A percentile compares a stretch with the other conserved stretches of the same genome.
phyloP scores from a whole-genome alignment of 2,329 filamentous ascomycete genomes.

The Microdochium paspali region DNA sequence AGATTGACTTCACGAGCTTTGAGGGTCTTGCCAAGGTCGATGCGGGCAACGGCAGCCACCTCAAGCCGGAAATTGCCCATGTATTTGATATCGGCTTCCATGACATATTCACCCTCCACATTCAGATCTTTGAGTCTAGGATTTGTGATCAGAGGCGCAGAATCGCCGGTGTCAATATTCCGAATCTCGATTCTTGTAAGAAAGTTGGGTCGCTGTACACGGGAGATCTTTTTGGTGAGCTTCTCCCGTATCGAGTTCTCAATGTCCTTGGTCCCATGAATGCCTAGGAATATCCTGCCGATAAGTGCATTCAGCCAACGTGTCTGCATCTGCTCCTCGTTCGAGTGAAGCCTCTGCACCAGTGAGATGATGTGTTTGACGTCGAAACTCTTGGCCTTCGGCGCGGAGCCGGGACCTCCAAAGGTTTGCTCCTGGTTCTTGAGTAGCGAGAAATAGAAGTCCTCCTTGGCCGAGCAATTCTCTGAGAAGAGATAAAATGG shows the following conservation, averaged over 20 bases:
- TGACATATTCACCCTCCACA: conserved; percentile 79
- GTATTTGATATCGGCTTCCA: conserved; percentile 84
- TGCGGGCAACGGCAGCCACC: conserved; percentile 83
- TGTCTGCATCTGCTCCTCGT: conserved; percentile 82
- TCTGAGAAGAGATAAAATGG: conserved; percentile 94
- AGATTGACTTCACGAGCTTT: conserved; percentile 86
- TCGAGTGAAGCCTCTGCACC: conserved; percentile 83
- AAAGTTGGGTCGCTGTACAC: conserved; percentile 86
- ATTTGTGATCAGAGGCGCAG: conserved; percentile 82
- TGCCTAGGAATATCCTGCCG: conserved; percentile 75
- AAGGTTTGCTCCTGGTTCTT: conserved; percentile 69
- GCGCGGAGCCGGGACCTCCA: conserved; percentile 45
- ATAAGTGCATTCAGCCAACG: conserved; percentile 91
- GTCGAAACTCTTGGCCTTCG: conserved; percentile 67
- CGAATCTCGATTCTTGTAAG: conserved; percentile 77
- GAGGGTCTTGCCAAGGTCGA: conserved; percentile 82
- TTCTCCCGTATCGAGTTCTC: conserved; percentile 74
- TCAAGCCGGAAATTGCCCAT: conserved; percentile 83
- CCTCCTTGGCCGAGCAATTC: conserved; percentile 92
- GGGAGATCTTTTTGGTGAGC: conserved; percentile 90
- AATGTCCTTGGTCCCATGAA: conserved; percentile 78
- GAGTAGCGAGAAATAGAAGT: conserved; percentile 92
- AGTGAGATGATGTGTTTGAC: conserved; percentile 80
- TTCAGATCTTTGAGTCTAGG: conserved; percentile 81
- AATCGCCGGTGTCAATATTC: conserved; percentile 76